These are phyloP conservation scores for Fusarium continuum DNA, from an alignment of 2,329 filamentous ascomycete species.

Conservation along the genomic window DNA sequence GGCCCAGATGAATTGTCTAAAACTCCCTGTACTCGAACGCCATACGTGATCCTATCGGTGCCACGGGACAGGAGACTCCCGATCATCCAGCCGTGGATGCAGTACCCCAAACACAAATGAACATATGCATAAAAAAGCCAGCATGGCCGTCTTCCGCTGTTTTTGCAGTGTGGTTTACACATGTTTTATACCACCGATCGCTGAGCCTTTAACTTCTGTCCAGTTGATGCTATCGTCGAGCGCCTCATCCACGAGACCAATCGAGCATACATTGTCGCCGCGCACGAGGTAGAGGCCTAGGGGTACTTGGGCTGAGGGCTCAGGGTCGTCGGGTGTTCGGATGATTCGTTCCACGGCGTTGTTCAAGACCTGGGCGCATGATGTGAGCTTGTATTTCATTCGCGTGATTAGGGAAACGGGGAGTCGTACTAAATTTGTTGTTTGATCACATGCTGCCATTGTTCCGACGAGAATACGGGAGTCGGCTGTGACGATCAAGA, in stretches of 20 bases:
- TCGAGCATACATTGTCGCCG: conserved; percentile 92
- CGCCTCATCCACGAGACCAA: conserved; percentile 88
- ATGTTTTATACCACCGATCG: conserved; percentile 88
- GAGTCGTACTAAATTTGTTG: conserved; percentile 79
- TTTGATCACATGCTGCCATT: conserved; percentile 86
- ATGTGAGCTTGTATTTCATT: conserved; percentile 26
- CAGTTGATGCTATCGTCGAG: conserved; percentile 93
- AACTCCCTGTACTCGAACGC: conserved; percentile 44
- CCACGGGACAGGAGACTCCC: conserved; percentile 12
- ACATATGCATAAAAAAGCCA: conserved; percentile 9
- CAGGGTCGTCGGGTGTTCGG: conserved; percentile 81
- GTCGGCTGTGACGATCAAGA: conserved; percentile 90
- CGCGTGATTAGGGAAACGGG: not conserved
- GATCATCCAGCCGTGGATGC: conserved; percentile 25
- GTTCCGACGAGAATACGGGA: conserved; percentile 86
- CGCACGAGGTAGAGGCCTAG: conserved; percentile 92
- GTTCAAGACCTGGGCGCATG: conserved; percentile 70
- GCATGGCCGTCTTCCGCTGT: not conserved
- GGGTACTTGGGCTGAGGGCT: conserved; percentile 80
- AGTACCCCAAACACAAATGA: conserved; percentile 31
- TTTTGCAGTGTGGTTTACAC: conserved; percentile 45
- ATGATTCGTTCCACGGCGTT: conserved; percentile 91
- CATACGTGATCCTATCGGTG: conserved; percentile 32
- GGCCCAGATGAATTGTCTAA: conserved; percentile 40
- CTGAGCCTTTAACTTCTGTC: conserved; percentile 85